phyloP scores from a whole-genome alignment of 805 yeast species.

The Candida lessepsii region DNA sequence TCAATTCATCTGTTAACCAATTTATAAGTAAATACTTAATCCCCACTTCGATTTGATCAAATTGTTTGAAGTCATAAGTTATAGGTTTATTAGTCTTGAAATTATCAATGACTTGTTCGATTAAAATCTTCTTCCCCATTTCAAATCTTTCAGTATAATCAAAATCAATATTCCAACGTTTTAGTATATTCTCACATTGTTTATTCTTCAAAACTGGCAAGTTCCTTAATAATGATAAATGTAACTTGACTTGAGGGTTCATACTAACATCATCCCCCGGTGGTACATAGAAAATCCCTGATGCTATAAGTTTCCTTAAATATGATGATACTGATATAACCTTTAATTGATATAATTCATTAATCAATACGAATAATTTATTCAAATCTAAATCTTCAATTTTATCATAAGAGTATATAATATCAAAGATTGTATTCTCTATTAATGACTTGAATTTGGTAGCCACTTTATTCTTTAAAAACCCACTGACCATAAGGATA shows the following conservation, averaged over 20 bases:
- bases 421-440: constrained; percentile 42
- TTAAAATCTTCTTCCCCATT: constrained; percentile 33
- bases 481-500: constrained; percentile 41
- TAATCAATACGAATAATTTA: constrained; percentile 45
- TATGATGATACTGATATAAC: constrained; percentile 63
- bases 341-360: constrained; percentile 49
- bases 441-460: constrained; percentile 41
- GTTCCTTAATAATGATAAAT: constrained; percentile 54
- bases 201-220: constrained; percentile 54
- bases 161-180: constrained; percentile 40
- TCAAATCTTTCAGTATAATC: constrained; percentile 37
- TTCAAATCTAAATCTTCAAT: constrained; percentile 20
- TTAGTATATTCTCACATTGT: constrained; percentile 56
- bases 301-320: constrained; percentile 75
- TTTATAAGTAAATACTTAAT: constrained; percentile 45
- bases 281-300: constrained; percentile 72
- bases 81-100: constrained; percentile 22
- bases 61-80: constrained; percentile 11
- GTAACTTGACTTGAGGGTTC: constrained; percentile 36
- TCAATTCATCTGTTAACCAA: constrained; percentile 47
- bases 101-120: constrained; percentile 30
- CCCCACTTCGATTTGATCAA: constrained; percentile 36
- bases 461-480: constrained; percentile 41
- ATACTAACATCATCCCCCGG: constrained; percentile 17
- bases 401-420: constrained; percentile 30